These are phyloP conservation scores for Neonothopanus nambi DNA, from an alignment of 1,284 basidiomycete species.

Conservation along the genomic window DNA sequence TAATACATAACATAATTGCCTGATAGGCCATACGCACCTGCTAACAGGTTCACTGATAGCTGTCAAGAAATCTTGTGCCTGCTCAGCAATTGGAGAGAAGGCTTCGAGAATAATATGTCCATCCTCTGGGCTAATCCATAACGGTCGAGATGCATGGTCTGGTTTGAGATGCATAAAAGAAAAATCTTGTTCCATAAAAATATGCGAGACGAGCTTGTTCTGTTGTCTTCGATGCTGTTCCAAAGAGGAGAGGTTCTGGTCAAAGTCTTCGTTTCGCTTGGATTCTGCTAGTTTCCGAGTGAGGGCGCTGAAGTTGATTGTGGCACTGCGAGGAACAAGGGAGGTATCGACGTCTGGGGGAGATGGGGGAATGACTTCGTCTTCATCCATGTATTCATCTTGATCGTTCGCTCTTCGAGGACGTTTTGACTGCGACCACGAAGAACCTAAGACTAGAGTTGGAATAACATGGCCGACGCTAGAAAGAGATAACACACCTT, in stretches of 20 bases:
- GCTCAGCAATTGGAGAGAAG: slow-evolving; percentile 95
- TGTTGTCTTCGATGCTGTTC: slow-evolving; percentile 73
- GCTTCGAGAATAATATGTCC: slow-evolving; percentile 96
- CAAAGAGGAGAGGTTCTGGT: slow-evolving; percentile 44
- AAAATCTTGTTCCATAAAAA: slow-evolving; percentile 78
- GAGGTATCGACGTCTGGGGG: slow-evolving; percentile 50
- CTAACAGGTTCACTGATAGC: slow-evolving; percentile 99
- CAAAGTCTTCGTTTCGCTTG: slow-evolving; percentile 40
- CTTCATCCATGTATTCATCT: slow-evolving; percentile 37
- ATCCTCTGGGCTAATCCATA: slow-evolving; percentile 94
- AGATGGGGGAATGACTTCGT: slow-evolving; percentile 52
- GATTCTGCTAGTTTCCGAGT: slow-evolving; percentile 72
- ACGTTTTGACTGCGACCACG: slow-evolving; percentile 4
- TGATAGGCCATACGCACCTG: slow-evolving; percentile 74
- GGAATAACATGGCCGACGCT: neutral
- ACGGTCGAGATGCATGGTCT: slow-evolving; percentile 87
- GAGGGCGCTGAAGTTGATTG: slow-evolving; percentile 80
- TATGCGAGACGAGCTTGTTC: slow-evolving; percentile 71
- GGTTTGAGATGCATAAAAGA: slow-evolving; percentile 83
- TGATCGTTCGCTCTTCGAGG: neutral
- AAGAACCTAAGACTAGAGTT: neutral
- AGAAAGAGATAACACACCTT: slow-evolving; percentile 1
- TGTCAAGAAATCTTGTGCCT: slow-evolving; percentile 97
- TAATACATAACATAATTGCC: neutral
- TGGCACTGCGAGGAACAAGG: slow-evolving; percentile 68